Conservation (phyloP, 2,329 filamentous ascomycete genomes). For the Kalmusia sp. region DNA sequence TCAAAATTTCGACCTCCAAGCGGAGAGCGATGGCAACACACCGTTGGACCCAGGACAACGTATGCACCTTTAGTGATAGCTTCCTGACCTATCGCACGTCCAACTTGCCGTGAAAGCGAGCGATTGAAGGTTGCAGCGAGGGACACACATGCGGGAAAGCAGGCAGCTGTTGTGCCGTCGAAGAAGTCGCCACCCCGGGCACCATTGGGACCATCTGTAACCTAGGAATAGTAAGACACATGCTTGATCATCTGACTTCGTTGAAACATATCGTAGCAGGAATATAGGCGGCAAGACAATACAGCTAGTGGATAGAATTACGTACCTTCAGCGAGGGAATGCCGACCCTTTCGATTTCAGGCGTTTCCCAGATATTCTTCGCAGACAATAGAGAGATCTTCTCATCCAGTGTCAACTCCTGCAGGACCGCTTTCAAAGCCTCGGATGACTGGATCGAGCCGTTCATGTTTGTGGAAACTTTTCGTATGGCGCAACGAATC, state of each 20-base stretch:
- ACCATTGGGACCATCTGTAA: slow-evolving; percentile 71
- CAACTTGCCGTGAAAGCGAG: slow-evolving; percentile 28
- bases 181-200: slow-evolving; percentile 69
- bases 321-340: slow-evolving; percentile 22
- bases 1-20: slow-evolving; percentile 19
- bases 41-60: slow-evolving; percentile 25
- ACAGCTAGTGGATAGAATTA: background rate
- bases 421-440: background rate
- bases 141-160: slow-evolving; percentile 76
- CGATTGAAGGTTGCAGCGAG: slow-evolving; percentile 51
- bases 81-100: slow-evolving; percentile 32
- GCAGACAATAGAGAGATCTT: slow-evolving; percentile 15
- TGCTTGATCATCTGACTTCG: no score
- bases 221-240: no score
- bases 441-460: no score
- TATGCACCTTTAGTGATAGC: slow-evolving; percentile 28
- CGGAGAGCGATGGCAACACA: slow-evolving; percentile 27
- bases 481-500: no score
- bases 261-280: no score
- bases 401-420: slow-evolving; percentile 18
- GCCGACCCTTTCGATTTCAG: slow-evolving; percentile 10
- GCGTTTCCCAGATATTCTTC: slow-evolving; percentile 21
- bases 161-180: slow-evolving; percentile 69
- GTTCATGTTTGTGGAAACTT: no score
- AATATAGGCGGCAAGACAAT: no score